A percentile compares a stretch with the other conserved stretches of the same genome.
phyloP scores from a whole-genome alignment of 495 filamentous ascomycete species.

The Podospora anserina region DNA sequence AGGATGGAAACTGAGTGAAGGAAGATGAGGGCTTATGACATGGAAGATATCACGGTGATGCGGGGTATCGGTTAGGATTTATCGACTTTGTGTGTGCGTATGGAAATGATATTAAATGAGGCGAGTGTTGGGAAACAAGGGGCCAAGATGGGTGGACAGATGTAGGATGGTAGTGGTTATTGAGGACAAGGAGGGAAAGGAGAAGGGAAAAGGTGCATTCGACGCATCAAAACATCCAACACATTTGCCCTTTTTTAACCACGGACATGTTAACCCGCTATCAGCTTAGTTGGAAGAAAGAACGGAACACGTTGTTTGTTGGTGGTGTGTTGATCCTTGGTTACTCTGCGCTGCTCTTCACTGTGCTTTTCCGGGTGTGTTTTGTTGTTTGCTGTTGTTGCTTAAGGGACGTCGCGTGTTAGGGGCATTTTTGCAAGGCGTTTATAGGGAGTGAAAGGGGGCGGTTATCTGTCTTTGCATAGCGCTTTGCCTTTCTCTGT shows the following conservation, averaged over 20 bases:
- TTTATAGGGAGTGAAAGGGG: neutral
- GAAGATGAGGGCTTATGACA: neutral
- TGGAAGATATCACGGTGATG: neutral
- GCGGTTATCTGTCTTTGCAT: neutral
- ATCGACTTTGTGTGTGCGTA: neutral
- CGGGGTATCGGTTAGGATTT: neutral
- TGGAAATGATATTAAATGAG: neutral
- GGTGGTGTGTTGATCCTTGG: neutral
- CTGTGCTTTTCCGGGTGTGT: neutral
- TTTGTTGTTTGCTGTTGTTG: neutral
- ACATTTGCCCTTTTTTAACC: neutral
- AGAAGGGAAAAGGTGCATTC: neutral
- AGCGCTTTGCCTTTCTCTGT: neutral
- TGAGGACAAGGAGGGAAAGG: neutral
- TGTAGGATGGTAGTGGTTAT: neutral
- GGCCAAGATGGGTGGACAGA: neutral
- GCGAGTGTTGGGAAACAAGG: neutral
- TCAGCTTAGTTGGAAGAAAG: conserved; percentile 1
- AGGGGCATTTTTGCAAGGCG: neutral
- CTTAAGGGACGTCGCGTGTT: neutral
- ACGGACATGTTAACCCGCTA: neutral
- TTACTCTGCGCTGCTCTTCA: neutral
- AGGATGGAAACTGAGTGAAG: neutral
- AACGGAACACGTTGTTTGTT: conserved; percentile 3
- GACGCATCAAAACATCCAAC: neutral